phyloP scores from a whole-genome alignment of 2,329 filamentous ascomycete species.

The Venturia carpophila region DNA sequence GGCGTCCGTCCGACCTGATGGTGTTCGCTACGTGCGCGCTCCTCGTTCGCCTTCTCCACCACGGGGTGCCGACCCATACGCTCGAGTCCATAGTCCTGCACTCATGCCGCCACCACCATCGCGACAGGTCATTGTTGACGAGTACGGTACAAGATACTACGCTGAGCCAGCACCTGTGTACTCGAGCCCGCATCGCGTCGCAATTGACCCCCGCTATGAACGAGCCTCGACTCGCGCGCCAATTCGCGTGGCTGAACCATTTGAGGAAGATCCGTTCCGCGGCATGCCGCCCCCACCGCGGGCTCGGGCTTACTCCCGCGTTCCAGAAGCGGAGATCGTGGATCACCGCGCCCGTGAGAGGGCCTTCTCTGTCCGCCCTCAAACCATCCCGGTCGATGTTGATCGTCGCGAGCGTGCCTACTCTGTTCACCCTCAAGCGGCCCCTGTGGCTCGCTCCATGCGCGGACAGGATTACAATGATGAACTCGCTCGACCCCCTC shows the following conservation, averaged over 20 bases:
- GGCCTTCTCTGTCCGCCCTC: conserved; percentile 8
- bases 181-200: not conserved
- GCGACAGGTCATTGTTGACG: conserved; percentile 69
- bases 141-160: conserved; percentile 73
- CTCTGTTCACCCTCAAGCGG: conserved; percentile 12
- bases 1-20: conserved; percentile 32
- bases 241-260: conserved; percentile 2
- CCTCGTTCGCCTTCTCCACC: conserved; percentile 36
- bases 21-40: conserved; percentile 26
- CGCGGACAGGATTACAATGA: not conserved
- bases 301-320: conserved; percentile 12
- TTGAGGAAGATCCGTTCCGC: conserved; percentile 15
- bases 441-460: not conserved
- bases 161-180: conserved; percentile 29
- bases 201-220: not conserved
- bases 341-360: conserved; percentile 13
- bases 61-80: conserved; percentile 31
- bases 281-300: conserved; percentile 14
- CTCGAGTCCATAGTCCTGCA: not conserved
- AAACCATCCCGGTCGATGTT: conserved; percentile 3
- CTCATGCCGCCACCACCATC: conserved; percentile 42
- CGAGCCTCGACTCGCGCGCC: conserved; percentile 3
- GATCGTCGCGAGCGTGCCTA: conserved; percentile 6
- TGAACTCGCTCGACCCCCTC: not conserved
- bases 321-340: conserved; percentile 8